Evolutionary conservation across 2,329 filamentous ascomycete species (phyloP).

Genomic region (Fusarium xylarioides): DNA sequence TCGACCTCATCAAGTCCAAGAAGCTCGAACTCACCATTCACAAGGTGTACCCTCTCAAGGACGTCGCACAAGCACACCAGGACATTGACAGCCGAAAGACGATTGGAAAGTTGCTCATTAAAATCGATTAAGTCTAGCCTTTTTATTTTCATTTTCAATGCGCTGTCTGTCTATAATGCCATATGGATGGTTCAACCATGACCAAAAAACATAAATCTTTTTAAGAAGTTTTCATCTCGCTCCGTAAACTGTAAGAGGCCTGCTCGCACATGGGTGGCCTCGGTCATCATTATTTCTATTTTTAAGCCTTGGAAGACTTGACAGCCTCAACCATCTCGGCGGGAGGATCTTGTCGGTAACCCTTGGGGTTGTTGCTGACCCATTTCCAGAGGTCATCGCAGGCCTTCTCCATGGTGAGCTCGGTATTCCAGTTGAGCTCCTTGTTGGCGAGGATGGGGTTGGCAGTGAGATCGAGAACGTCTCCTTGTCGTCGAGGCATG

Average conservation of each 20-base stretch:
- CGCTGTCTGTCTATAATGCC: conserved; percentile 37
- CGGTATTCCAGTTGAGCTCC: conserved; percentile 92
- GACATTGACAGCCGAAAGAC: conserved; percentile 86
- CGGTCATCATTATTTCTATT: conserved; percentile 9
- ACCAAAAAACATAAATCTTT: conserved; percentile 35
- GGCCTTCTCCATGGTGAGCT: conserved; percentile 89
- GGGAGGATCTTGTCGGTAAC: conserved; percentile 92
- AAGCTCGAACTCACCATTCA: conserved; percentile 79
- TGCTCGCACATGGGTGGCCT: conserved; percentile 25
- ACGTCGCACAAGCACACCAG: conserved; percentile 75
- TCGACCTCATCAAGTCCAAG: conserved; percentile 73
- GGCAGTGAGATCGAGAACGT: conserved; percentile 94
- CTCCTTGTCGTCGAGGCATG: conserved; percentile 81
- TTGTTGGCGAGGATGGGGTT: conserved; percentile 87
- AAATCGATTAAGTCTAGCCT: conserved; percentile 57
- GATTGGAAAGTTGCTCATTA: conserved; percentile 82
- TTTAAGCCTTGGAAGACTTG: conserved; percentile 53
- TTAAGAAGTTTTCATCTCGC: conserved; percentile 9
- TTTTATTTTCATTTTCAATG: conserved; percentile 26
- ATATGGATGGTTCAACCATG: conserved; percentile 31
- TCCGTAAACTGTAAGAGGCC: conserved; percentile 24
- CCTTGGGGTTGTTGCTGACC: conserved; percentile 96
- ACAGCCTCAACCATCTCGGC: conserved; percentile 76
- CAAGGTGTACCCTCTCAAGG: conserved; percentile 77
- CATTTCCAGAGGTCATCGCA: conserved; percentile 96